Conservation (phyloP, 805 yeast genomes). For the Danielia reshetovae region DNA sequence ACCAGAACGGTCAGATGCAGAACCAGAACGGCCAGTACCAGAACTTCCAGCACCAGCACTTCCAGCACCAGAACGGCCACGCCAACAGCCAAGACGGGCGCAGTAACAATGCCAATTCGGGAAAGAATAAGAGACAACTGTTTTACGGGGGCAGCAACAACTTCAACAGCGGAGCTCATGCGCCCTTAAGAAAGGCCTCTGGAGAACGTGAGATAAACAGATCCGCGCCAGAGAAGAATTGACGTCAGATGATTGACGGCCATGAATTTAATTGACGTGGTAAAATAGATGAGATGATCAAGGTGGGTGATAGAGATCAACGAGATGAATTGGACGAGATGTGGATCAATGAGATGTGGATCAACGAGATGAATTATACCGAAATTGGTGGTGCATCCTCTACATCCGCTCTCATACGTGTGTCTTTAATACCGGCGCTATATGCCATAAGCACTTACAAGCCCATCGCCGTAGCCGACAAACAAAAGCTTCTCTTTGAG, state of each 20-base stretch:
- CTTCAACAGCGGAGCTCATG: constrained; percentile 7
- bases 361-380: no score
- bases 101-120: no score
- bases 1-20: background rate
- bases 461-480: constrained; percentile 55
- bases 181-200: constrained; percentile 4
- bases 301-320: no score
- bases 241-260: no score
- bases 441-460: constrained; percentile 30
- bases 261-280: no score
- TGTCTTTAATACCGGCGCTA: constrained; percentile 3
- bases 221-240: no score
- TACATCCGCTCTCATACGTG: no score
- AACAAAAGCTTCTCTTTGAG: constrained; percentile 30
- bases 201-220: no score
- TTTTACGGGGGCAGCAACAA: constrained; percentile 25
- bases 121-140: constrained; percentile 27
- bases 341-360: no score
- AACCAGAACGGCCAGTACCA: background rate
- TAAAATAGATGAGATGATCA: no score
- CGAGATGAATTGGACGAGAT: no score
- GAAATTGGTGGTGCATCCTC: no score
- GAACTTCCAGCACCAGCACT: background rate
- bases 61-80: background rate
- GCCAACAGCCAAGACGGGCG: background rate